phyloP scores from a whole-genome alignment of 2,329 filamentous ascomycete species.

The Fusarium devonianum region DNA sequence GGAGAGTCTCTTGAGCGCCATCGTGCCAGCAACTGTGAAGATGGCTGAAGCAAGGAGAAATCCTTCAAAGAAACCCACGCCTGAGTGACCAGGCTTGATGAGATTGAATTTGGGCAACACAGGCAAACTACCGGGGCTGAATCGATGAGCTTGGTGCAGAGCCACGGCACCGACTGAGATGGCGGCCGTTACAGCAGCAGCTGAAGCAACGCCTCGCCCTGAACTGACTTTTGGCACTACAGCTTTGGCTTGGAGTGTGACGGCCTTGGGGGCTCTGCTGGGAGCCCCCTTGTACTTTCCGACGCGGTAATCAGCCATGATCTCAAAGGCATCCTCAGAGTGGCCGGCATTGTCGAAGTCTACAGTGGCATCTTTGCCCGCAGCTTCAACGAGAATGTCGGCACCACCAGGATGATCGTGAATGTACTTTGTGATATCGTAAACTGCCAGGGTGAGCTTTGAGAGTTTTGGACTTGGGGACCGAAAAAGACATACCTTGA shows the following conservation, averaged over 20 bases:
- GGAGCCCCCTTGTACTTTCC: constrained; percentile 48
- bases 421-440: constrained; percentile 64
- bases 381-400: constrained; percentile 79
- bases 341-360: constrained; percentile 87
- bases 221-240: constrained; percentile 22
- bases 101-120: constrained; percentile 13
- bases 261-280: constrained; percentile 17
- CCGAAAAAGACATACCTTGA: constrained; percentile 55
- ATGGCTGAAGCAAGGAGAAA: constrained; percentile 26
- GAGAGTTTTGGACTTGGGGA: not conserved
- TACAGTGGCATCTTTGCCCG: constrained; percentile 78
- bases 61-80: constrained; percentile 19
- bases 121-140: constrained; percentile 14
- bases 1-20: constrained; percentile 42
- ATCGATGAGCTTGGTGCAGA: constrained; percentile 22
- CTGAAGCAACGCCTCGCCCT: not conserved
- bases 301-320: constrained; percentile 49
- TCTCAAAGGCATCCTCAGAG: constrained; percentile 65
- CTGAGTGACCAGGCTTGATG: constrained; percentile 8
- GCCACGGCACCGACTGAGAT: constrained; percentile 16
- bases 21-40: constrained; percentile 41
- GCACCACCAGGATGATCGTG: constrained; percentile 75
- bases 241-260: constrained; percentile 16
- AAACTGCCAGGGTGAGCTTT: constrained; percentile 57
- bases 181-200: constrained; percentile 15